phyloP scores from a whole-genome alignment of 208 protist genomes.

The Crithidia sp. region DNA sequence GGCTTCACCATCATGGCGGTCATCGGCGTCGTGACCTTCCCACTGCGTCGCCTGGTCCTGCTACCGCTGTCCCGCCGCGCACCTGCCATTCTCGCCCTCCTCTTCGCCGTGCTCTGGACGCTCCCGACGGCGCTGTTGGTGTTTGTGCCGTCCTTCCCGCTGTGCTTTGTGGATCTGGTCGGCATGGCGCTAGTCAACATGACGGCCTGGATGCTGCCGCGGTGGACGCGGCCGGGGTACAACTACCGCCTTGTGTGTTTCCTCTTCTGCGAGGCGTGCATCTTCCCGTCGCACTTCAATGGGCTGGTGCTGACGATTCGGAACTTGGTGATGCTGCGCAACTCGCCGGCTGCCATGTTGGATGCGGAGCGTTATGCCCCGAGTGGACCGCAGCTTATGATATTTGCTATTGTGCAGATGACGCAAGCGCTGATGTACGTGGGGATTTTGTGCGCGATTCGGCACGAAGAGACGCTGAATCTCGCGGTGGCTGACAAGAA shows the following conservation, averaged over 20 bases:
- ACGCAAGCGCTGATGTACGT: slow-evolving; percentile 20
- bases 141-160: slow-evolving; percentile 39
- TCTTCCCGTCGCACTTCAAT: slow-evolving; percentile 69
- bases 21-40: slow-evolving; percentile 26
- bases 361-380: slow-evolving; percentile 56
- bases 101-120: slow-evolving; percentile 47
- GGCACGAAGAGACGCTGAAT: slow-evolving; percentile 31
- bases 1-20: slow-evolving; percentile 25
- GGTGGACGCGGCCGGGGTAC: slow-evolving; percentile 30
- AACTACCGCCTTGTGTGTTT: slow-evolving; percentile 38
- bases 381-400: slow-evolving; percentile 31
- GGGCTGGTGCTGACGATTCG: slow-evolving; percentile 62
- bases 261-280: slow-evolving; percentile 21
- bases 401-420: slow-evolving; percentile 51
- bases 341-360: slow-evolving; percentile 30
- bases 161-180: slow-evolving; percentile 49
- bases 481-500: background rate
- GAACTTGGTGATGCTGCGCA: slow-evolving; percentile 58
- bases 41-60: slow-evolving; percentile 34
- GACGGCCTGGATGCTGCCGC: slow-evolving; percentile 49
- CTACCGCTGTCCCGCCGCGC: slow-evolving; percentile 26
- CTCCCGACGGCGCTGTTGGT: slow-evolving; percentile 46
- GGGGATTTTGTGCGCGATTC: slow-evolving; percentile 40
- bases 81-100: slow-evolving; percentile 1
- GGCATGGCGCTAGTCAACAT: slow-evolving; percentile 34